Base-by-base conservation (phyloP, 306 rosid species). In the Malus asiatica region DNA sequence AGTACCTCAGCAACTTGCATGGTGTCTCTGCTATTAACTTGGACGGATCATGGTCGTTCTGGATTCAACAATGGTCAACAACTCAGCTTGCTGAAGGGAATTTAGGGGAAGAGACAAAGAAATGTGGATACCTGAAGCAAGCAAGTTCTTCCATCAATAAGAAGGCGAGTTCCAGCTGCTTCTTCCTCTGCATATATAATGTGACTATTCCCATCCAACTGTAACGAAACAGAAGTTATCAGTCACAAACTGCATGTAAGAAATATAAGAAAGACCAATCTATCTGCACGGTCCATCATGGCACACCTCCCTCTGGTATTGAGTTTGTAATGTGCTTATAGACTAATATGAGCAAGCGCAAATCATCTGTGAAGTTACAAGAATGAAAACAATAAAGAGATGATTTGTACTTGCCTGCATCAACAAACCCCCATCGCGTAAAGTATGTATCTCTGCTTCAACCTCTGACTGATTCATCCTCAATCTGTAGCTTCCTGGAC, bases 111-210 rank as follows among this genome's bases (percentile, higher is more conserved):
- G 29, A 68, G 66, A 48, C 40, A 19, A 71, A 81, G 72, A 75
- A 86, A 63, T 59, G 33, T 45, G 78, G 70, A 76, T 73, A 94
- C 99, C 99, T 95, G 99, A 92, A 95, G 99, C 89, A 95, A 89
- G 88, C 99, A 92, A 61, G 99, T 92, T 87, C 97, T 90, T 85
- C 99, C 99, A 92, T 95, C 99, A 73, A 95, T 95, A 70, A 95
- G 86, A 87, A 95, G 99, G 35, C 97, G 97, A 80, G 97, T 95
- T 78, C 99, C 99, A 62, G 99, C 99, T 69, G 99, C 97, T 88
- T 95, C 99, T 89, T 95, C 99, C 88, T 95, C 99, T 25, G 97
- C 96, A 79, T 95, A 95, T 83, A 95, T 88, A 30, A 95, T 93
- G 85, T 95, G 97, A 87, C 99, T 96, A 83, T 90, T 96, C 82